These are phyloP conservation scores for Quercus ilex DNA, from an alignment of 306 rosid species.

Conservation along the genomic window DNA sequence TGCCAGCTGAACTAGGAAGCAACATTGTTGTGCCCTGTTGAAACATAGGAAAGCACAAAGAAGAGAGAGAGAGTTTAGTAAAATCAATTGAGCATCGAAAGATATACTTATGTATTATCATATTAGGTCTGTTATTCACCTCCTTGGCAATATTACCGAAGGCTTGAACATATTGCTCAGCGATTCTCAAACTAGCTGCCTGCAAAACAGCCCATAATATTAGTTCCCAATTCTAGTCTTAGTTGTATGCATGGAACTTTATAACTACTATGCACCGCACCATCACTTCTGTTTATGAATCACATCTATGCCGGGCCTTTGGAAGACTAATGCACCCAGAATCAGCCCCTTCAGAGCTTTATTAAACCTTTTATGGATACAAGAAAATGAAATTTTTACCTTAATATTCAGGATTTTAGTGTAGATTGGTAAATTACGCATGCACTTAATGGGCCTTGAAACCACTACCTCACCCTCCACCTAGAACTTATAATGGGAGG, in stretches of 20 bases:
- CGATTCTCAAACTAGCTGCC: constrained; percentile 93
- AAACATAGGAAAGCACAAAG: background rate
- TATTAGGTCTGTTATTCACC: constrained; percentile 41
- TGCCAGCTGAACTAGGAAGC: constrained; percentile 84
- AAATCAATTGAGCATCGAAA: background rate
- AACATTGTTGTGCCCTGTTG: constrained; percentile 87
- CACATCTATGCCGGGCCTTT: background rate
- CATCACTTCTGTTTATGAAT: background rate
- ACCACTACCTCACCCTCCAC: too few species aligned
- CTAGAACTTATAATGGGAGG: too few species aligned
- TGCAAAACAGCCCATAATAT: constrained; percentile 42
- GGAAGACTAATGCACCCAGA: background rate
- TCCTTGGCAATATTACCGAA: constrained; percentile 87
- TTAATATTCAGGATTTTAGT: background rate
- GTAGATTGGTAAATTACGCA: too few species aligned
- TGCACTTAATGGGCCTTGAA: too few species aligned
- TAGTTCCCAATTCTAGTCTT: background rate
- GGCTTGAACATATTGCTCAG: constrained; percentile 89
- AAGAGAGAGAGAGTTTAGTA: background rate
- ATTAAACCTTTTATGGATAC: background rate
- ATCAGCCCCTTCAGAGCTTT: background rate
- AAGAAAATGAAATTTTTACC: background rate
- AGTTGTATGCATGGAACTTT: background rate
- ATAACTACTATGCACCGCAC: background rate
- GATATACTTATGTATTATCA: background rate